A percentile compares a stretch with the other conserved stretches of the same genome.
Evolutionary conservation across 1,139 yeast species (phyloP).

Genomic region (Yamadazyma diddensiae): DNA sequence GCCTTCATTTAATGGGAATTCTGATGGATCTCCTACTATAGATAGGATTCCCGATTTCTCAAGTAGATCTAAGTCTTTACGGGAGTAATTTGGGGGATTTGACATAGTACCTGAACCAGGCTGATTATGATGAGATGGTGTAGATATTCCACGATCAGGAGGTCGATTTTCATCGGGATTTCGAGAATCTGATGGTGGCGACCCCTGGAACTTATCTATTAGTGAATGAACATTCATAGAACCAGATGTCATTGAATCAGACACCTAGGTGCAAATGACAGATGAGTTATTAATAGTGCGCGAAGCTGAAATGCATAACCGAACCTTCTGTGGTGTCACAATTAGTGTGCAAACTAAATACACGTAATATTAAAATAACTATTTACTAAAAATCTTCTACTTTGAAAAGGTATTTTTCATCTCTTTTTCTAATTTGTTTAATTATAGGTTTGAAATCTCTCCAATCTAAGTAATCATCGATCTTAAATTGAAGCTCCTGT

Average conservation of each 20-base stretch:
- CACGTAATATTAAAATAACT: too few species aligned
- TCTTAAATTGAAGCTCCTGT: conserved; percentile 28
- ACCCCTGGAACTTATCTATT: conserved; percentile 18
- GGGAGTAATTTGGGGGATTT: conserved; percentile 1
- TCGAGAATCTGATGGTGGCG: conserved; percentile 3
- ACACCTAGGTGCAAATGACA: conserved; percentile 2
- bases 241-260: conserved; percentile 12
- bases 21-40: conserved; percentile 50
- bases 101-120: neutral
- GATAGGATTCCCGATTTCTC: conserved; percentile 15
- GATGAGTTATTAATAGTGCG: conserved; percentile 2
- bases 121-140: too few species aligned
- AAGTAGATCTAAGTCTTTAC: conserved; percentile 3
- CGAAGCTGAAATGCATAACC: conserved; percentile 1
- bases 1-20: conserved; percentile 62
- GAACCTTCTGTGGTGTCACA: neutral
- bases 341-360: too few species aligned
- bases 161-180: neutral
- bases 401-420: conserved; percentile 34
- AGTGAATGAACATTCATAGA: conserved; percentile 30
- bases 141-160: too few species aligned
- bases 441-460: conserved; percentile 29
- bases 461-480: conserved; percentile 40
- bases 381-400: conserved; percentile 37
- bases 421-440: conserved; percentile 25